Evolutionary conservation across 805 yeast species (phyloP).

Genomic region (Candida taoyuanica): DNA sequence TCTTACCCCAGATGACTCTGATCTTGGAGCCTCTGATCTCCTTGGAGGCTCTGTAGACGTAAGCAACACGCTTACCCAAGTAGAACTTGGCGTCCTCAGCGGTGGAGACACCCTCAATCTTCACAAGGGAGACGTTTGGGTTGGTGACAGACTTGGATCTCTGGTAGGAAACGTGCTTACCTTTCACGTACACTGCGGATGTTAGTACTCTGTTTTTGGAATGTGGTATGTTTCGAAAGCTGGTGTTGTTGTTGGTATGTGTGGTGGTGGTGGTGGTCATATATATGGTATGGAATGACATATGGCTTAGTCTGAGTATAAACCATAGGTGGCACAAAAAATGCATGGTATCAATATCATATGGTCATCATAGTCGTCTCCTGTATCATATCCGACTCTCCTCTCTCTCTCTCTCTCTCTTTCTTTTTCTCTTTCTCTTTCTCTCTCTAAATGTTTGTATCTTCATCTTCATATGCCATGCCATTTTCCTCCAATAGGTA

Average conservation of each 20-base stretch:
- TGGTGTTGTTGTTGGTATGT: not conserved
- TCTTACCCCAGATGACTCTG: constrained; percentile 99
- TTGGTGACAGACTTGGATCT: constrained; percentile 97
- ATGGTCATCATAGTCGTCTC: no score
- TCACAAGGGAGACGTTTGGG: constrained; percentile 96
- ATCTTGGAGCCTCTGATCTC: constrained; percentile 98
- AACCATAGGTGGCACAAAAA: no score
- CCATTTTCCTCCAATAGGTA: not conserved
- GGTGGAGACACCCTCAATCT: constrained; percentile 92
- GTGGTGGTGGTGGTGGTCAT: not conserved
- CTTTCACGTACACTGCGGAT: constrained; percentile 94
- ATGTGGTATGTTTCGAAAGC: constrained; percentile 1
- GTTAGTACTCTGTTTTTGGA: constrained; percentile 24
- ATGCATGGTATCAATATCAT: no score
- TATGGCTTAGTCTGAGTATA: not conserved
- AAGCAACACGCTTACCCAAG: constrained; percentile 99
- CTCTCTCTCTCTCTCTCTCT: no score
- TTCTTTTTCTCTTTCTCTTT: no score
- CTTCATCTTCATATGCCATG: not conserved
- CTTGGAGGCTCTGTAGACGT: constrained; percentile 98
- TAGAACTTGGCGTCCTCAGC: constrained; percentile 97
- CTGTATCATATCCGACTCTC: no score
- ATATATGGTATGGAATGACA: no score
- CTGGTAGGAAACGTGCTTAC: constrained; percentile 99
- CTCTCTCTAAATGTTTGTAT: no score